Conservation (phyloP, 1,139 yeast genomes). For the Geotrichum bryndzae region DNA sequence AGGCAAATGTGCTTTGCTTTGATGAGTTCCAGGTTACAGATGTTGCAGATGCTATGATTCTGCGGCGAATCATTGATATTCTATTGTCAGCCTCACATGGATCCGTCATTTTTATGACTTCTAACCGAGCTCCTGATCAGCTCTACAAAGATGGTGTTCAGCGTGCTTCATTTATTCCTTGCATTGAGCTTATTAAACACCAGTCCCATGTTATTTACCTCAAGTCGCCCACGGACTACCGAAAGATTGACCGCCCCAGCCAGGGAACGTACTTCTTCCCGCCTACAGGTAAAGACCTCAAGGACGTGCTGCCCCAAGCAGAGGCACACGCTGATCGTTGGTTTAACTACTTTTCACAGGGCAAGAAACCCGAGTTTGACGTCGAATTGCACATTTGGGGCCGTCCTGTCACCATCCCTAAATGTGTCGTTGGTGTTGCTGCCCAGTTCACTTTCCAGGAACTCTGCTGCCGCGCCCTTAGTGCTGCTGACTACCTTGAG, state of each 20-base stretch:
- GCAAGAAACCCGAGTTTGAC: conserved; percentile 37
- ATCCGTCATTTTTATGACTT: conserved; percentile 82
- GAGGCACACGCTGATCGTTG: conserved; percentile 64
- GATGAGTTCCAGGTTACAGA: conserved; percentile 93
- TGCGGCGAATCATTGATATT: conserved; percentile 63
- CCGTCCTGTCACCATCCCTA: conserved; percentile 67
- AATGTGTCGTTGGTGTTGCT: conserved; percentile 67
- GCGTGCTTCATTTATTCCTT: conserved; percentile 83
- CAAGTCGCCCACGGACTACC: conserved; percentile 88
- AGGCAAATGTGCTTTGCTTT: conserved; percentile 76
- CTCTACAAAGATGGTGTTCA: conserved; percentile 90
- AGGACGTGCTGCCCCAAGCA: conserved; percentile 50
- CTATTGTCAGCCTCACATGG: conserved; percentile 67
- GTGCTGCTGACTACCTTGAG: conserved; percentile 93
- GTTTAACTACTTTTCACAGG: conserved; percentile 71
- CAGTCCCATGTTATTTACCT: conserved; percentile 72
- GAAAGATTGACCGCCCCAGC: conserved; percentile 78
- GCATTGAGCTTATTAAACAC: conserved; percentile 70
- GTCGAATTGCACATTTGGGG: conserved; percentile 76
- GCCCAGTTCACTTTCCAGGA: conserved; percentile 86
- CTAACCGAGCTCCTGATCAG: conserved; percentile 92
- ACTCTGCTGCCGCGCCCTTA: conserved; percentile 77
- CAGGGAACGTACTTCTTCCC: conserved; percentile 79
- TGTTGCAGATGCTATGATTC: conserved; percentile 96
- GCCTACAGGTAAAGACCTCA: conserved; percentile 39